phyloP scores from a whole-genome alignment of 345 rosid species.

The Boechera divaricarpa region DNA sequence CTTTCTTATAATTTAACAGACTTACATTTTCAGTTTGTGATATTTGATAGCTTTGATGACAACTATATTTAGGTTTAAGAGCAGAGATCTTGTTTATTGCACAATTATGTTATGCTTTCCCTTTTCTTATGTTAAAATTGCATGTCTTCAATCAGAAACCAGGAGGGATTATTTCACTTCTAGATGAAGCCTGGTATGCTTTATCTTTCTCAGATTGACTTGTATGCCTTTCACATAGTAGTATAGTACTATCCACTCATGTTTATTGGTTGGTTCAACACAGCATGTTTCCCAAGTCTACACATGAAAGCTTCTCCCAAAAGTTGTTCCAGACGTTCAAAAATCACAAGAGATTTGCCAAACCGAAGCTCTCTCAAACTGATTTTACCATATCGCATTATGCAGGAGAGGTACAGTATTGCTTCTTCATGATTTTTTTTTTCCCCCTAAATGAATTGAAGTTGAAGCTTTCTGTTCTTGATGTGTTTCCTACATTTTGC shows the following conservation, averaged over 20 bases:
- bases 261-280: slow-evolving; percentile 42
- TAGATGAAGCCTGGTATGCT: slow-evolving; percentile 95
- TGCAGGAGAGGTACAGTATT: slow-evolving; percentile 81
- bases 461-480: slow-evolving; percentile 25
- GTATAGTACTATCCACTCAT: slow-evolving; percentile 40
- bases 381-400: slow-evolving; percentile 87
- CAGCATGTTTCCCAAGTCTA: slow-evolving; percentile 96
- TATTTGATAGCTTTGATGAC: slow-evolving; percentile 20
- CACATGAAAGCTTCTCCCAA: slow-evolving; percentile 90
- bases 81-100: slow-evolving; percentile 22
- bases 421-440: slow-evolving; percentile 12
- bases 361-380: slow-evolving; percentile 95
- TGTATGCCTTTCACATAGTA: slow-evolving; percentile 46
- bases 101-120: slow-evolving; percentile 21
- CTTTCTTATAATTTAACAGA: slow-evolving; percentile 8
- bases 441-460: neutral
- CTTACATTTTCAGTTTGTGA: slow-evolving; percentile 28
- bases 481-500: slow-evolving; percentile 29
- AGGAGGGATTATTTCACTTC: slow-evolving; percentile 89
- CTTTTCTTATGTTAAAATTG: slow-evolving; percentile 35
- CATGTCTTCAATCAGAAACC: slow-evolving; percentile 66
- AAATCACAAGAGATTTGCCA: slow-evolving; percentile 72
- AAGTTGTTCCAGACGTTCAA: slow-evolving; percentile 91
- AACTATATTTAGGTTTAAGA: slow-evolving; percentile 11
- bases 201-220: slow-evolving; percentile 30